Base-by-base conservation (phyloP, 768 basidiomycete genomes). In the Serendipita sp. region DNA sequence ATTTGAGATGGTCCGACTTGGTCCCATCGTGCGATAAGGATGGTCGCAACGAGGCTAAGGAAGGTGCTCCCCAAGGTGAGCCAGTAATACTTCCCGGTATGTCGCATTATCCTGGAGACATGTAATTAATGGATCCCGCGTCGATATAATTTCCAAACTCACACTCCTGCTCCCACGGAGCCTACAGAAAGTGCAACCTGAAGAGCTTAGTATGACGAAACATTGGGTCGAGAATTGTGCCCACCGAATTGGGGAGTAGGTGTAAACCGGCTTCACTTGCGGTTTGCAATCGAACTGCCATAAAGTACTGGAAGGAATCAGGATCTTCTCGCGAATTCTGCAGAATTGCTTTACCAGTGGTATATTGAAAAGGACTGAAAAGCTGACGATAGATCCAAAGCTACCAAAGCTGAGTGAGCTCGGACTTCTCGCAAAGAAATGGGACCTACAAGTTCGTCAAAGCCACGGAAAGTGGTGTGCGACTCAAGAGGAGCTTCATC, bases 151-250 rank as follows among this genome's bases (percentile, higher is more conserved):
- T 5, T 69, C 7, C 13, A 13, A 66, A 76, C 81, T 69, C 73
- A 88, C 85, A 86, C 94, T 69, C 95, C 95, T 46, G 91, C 90
- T 60, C 86, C 78, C 37, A 99, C 80, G 67, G 92, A 94, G 28
- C 95, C 95, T 0, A 79, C 76, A 2, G 92, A 87, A 64, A 96
- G 80, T 58, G 88, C 85, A 67, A 89, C 75, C 88, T 92, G 71
- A 70, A 65, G 30, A 16, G 30, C 13, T 69, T 66, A 65, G 68
- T 65, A 64, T 69, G 65, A 64, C 68, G 18, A 24, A 34, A 18
- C 48, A 53, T 16, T 3, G 56, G 56, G 69, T 68, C 53, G 45
- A 65, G 64, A 68, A 46, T 38, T 16, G 69, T 3, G 54, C 84
- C 74, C 75, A 92, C 88, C 41, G 90, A 91, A 75, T 95, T 93